Evolutionary conservation across 108 stramenopile species (phyloP).

Genomic region (Halocafeteria seosinensis): DNA sequence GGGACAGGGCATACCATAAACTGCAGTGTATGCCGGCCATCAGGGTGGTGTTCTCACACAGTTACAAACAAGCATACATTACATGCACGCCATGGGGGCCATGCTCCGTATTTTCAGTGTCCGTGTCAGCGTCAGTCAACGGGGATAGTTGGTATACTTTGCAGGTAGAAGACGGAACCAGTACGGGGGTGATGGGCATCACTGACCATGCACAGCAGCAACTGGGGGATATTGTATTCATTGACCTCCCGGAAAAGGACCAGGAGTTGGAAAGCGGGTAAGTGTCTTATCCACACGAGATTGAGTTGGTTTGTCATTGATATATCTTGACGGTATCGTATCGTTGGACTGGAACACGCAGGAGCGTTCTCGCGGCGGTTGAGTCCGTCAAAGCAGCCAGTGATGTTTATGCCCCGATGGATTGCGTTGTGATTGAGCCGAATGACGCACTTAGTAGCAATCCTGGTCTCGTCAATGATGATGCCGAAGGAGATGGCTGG

Average conservation of each 20-base stretch:
- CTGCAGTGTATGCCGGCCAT: too few relatives aligned
- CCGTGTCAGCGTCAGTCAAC: too few relatives aligned
- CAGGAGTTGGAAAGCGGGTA: slow-evolving; percentile 70
- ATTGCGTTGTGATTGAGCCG: slow-evolving; percentile 56
- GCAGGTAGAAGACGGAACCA: too few relatives aligned
- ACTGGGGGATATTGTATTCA: slow-evolving; percentile 91
- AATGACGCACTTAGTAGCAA: slow-evolving; percentile 53
- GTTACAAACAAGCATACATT: too few relatives aligned
- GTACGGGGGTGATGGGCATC: too few relatives aligned
- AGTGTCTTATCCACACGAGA: neutral
- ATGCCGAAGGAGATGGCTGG: slow-evolving; percentile 64
- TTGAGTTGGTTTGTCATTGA: neutral
- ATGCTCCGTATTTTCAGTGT: too few relatives aligned
- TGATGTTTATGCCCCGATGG: slow-evolving; percentile 73
- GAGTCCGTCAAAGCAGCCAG: slow-evolving; percentile 99
- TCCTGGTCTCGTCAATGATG: slow-evolving; percentile 64
- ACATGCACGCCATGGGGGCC: too few relatives aligned
- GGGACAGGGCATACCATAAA: too few relatives aligned
- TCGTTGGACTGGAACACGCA: too few relatives aligned
- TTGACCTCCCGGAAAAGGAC: slow-evolving; percentile 78
- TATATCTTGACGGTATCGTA: neutral
- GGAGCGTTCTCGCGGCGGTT: slow-evolving; percentile 62
- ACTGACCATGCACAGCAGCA: slow-evolving; percentile 79
- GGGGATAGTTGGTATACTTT: too few relatives aligned
- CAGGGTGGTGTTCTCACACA: too few relatives aligned